phyloP scores from a whole-genome alignment of 1,284 basidiomycete species.

The Entoloma clypeatum region DNA sequence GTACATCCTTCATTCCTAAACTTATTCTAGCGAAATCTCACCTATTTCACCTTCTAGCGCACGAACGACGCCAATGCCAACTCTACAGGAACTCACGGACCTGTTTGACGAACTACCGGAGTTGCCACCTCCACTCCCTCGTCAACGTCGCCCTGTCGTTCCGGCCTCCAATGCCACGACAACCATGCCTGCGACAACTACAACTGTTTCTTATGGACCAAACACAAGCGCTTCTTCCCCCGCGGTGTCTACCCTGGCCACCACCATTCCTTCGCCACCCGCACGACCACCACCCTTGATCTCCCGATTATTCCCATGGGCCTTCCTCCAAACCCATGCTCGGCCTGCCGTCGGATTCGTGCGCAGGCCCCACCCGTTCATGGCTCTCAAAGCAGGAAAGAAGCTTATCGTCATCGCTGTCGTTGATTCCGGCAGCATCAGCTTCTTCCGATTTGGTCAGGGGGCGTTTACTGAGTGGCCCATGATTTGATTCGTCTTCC shows the following conservation, averaged over 20 bases:
- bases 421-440: conserved; percentile 86
- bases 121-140: conserved; percentile 50
- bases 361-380: conserved; percentile 61
- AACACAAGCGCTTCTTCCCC: conserved; percentile 4
- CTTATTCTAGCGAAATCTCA: conserved; percentile 1
- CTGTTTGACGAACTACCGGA: conserved; percentile 64
- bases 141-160: conserved; percentile 35
- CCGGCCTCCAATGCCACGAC: conserved; percentile 7
- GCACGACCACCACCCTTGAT: conserved; percentile 13
- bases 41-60: conserved; percentile 43
- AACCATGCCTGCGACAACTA: conserved; percentile 9
- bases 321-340: conserved; percentile 29
- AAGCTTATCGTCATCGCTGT: conserved; percentile 85
- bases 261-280: conserved; percentile 5
- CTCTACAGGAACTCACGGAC: conserved; percentile 60
- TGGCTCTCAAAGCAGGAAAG: conserved; percentile 79
- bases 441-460: conserved; percentile 87
- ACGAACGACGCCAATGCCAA: conserved; percentile 68
- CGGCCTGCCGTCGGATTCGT: conserved; percentile 17
- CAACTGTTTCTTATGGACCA: conserved; percentile 9
- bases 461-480: conserved; percentile 83
- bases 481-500: conserved; percentile 50
- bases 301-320: conserved; percentile 29
- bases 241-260: conserved; percentile 9
- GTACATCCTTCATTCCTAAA: conserved; percentile 35